Evolutionary conservation across 345 rosid genomes (phyloP).

Genomic region (Brassica incana): DNA sequence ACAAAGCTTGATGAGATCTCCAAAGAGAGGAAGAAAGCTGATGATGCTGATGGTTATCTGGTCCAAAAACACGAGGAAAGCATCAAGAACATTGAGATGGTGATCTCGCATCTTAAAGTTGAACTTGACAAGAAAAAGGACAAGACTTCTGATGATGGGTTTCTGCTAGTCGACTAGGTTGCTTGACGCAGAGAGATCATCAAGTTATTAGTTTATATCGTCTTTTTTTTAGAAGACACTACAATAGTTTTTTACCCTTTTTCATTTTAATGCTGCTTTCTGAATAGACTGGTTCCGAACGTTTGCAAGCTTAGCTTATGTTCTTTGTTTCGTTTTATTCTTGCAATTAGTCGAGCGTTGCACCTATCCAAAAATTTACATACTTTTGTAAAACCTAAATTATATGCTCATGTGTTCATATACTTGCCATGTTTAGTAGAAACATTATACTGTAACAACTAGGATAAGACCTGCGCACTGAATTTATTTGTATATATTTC

Average conservation of each 20-base stretch:
- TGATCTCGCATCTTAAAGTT: neutral
- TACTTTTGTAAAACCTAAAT: no score
- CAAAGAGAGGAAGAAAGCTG: neutral
- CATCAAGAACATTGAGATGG: neutral
- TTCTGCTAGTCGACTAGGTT: conserved; percentile 6
- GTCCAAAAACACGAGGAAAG: neutral
- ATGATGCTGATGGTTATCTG: neutral
- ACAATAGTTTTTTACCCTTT: neutral
- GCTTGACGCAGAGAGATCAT: neutral
- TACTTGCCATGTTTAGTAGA: neutral
- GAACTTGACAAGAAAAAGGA: conserved; percentile 3
- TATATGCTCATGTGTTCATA: neutral
- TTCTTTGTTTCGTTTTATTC: neutral
- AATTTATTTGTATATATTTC: no score
- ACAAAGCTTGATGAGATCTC: neutral
- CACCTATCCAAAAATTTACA: neutral
- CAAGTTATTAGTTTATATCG: neutral
- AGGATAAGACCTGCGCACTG: no score
- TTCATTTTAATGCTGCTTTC: neutral
- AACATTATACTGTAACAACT: no score
- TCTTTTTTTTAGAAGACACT: neutral
- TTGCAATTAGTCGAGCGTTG: neutral
- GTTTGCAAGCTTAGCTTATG: neutral
- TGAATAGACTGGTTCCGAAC: neutral
- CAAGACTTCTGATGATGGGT: conserved; percentile 6